Evolutionary conservation across 1,284 basidiomycete genomes (phyloP).

Genomic region (Trichosporon inkin): DNA sequence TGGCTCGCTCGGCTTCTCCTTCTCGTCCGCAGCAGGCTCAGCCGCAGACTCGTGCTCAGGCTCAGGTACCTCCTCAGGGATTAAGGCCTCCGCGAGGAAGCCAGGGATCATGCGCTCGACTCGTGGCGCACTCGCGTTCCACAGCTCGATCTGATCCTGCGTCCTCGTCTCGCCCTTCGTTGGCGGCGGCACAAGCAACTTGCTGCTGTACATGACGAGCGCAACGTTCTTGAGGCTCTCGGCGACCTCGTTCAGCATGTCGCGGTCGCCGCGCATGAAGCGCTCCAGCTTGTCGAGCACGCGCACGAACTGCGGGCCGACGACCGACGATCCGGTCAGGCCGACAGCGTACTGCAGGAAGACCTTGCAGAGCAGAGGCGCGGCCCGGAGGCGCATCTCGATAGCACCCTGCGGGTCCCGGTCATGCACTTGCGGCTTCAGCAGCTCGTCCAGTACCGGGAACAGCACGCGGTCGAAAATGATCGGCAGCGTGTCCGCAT

Average conservation of each 20-base stretch:
- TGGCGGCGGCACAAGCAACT: constrained; percentile 69
- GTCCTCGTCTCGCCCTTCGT: constrained; percentile 56
- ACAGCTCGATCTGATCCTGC: constrained; percentile 68
- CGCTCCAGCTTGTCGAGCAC: constrained; percentile 88
- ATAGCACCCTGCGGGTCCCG: constrained; percentile 81
- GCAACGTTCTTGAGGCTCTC: constrained; percentile 97
- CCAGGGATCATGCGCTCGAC: constrained; percentile 85
- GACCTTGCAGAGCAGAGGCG: constrained; percentile 83
- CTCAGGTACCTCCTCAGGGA: background rate
- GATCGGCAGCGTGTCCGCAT: constrained; percentile 65
- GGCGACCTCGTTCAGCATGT: constrained; percentile 89
- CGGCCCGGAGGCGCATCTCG: constrained; percentile 82
- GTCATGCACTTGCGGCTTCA: constrained; percentile 75
- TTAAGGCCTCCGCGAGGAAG: constrained; percentile 61
- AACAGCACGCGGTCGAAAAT: constrained; percentile 88
- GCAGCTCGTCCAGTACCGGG: constrained; percentile 84
- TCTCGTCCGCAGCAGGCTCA: background rate
- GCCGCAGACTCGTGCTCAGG: background rate
- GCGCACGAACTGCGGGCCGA: constrained; percentile 78
- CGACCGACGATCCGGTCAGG: constrained; percentile 57
- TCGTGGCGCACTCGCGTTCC: constrained; percentile 75
- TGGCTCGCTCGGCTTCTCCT: background rate
- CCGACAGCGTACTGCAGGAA: constrained; percentile 89
- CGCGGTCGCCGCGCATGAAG: constrained; percentile 79
- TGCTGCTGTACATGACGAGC: constrained; percentile 88